Evolutionary conservation across 176 grass and related monocot species (phyloP).

Genomic region (Oropetium thomaeum): DNA sequence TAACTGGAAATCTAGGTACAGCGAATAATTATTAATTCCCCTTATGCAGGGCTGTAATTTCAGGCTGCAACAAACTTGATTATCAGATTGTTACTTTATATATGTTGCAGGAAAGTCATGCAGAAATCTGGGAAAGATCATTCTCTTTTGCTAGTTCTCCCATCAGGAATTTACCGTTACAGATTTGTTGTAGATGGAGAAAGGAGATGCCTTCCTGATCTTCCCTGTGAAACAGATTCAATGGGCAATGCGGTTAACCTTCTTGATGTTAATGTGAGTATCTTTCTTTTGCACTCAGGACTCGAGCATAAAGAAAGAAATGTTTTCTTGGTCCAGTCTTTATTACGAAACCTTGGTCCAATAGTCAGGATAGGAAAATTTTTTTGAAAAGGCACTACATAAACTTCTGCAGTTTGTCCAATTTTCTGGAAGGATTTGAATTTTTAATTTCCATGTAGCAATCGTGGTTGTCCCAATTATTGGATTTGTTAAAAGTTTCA

Average conservation of each 20-base stretch:
- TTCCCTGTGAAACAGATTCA: slow-evolving; percentile 75
- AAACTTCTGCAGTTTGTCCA: neutral
- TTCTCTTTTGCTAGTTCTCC: slow-evolving; percentile 82
- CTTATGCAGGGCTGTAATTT: slow-evolving; percentile 11
- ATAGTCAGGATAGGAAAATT: neutral
- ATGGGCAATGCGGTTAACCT: slow-evolving; percentile 76
- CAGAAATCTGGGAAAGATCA: slow-evolving; percentile 93
- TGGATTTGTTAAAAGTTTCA: neutral
- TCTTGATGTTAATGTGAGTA: slow-evolving; percentile 95
- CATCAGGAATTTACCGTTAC: slow-evolving; percentile 87
- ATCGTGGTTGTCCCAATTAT: neutral
- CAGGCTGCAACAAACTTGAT: neutral
- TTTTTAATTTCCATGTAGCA: neutral
- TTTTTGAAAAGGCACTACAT: neutral
- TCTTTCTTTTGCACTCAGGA: slow-evolving; percentile 8
- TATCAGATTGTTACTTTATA: slow-evolving; percentile 17
- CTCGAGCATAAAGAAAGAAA: neutral
- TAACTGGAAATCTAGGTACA: slow-evolving; percentile 92
- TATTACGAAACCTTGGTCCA: neutral
- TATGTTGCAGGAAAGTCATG: slow-evolving; percentile 69
- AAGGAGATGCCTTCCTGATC: slow-evolving; percentile 68
- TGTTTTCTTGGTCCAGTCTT: neutral
- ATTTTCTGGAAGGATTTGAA: neutral
- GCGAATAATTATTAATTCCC: neutral
- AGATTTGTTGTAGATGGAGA: slow-evolving; percentile 92